Evolutionary conservation across 2,329 filamentous ascomycete species (phyloP), one percentile per base, ranked within the genome.

Genomic region (Aspergillus quadricinctus): DNA sequence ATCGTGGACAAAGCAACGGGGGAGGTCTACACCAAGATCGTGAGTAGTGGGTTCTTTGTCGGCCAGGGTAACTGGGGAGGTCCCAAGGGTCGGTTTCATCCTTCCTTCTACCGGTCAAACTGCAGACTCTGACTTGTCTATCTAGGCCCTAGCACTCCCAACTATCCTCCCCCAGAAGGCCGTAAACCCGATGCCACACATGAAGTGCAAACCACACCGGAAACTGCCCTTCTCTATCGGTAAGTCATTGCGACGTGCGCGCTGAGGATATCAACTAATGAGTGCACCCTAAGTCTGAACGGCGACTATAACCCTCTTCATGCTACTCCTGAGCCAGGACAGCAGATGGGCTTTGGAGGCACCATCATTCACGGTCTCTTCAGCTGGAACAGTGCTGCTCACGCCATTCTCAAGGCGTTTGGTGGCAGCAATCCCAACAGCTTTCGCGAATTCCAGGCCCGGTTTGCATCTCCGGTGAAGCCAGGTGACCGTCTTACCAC

Each of bases 271-370:
- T 55, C 54, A 57, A 11, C 28, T 57, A 6, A 46, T 19, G 4
- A 6, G 31, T 72, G 50, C 61, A 68, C 25, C 4, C 40, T 68
- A 70, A 83, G 90, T 61, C 82, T 96, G 51, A 96, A 96, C 66
- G 92, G 92, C 63, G 92, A 96, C 78, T 96, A 96, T 77, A 96
- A 96, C 78, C 92, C 92, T 28, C 85, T 96, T 37, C 92, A 96
- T 72, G 91, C 90, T 6, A 89, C 89, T 19, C 91, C 91, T 11
- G 89, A 91, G 75, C 90, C 91, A 0, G 91, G 91, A 58, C 77
- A 84, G 75, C 88, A 91, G 77, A 96, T 96, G 90, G 92, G 92
- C 58, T 96, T 96, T 65, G 90, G 90, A 28, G 92, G 92, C 35
- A 80, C 85, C 64, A 96, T 96, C 73, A 89, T 96, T 72, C 92